phyloP scores from a whole-genome alignment of 73 alveolate species.

The Diophrys appendiculata region DNA sequence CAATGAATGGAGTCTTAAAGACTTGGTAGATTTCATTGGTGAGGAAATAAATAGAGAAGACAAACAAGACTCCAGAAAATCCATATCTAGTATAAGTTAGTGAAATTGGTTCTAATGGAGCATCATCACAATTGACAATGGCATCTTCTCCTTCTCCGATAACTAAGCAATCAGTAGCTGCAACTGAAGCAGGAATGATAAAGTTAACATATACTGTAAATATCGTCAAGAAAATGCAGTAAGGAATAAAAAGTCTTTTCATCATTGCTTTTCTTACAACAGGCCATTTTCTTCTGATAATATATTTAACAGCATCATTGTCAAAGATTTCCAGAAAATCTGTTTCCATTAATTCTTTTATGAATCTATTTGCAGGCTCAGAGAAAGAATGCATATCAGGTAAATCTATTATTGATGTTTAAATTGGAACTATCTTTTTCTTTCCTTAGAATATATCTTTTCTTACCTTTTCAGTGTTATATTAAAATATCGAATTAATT shows the following conservation, averaged over 20 bases:
- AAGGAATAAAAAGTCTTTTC: constrained; percentile 1
- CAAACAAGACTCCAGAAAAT: neutral
- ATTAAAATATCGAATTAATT: neutral
- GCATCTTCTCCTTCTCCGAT: no score
- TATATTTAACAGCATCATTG: constrained; percentile 16
- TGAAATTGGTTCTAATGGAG: no score
- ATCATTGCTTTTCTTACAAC: constrained; percentile 3
- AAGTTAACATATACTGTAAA: neutral
- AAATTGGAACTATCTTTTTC: neutral
- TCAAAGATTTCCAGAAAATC: constrained; percentile 22
- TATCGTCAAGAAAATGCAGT: neutral
- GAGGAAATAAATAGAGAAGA: constrained; percentile 22
- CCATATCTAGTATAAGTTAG: neutral
- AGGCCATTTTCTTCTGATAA: constrained; percentile 21
- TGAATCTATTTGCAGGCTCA: neutral
- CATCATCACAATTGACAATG: no score
- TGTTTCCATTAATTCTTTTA: constrained; percentile 26
- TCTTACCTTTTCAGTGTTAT: neutral
- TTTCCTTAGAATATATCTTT: neutral
- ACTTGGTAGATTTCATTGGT: constrained; percentile 13
- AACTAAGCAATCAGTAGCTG: no score
- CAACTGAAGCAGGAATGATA: neutral
- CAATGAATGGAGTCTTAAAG: constrained; percentile 3
- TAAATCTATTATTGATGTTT: neutral
- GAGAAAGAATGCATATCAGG: neutral